Conservation (phyloP, 108 stramenopile genomes). For the Phaeodactylum tricornutum region DNA sequence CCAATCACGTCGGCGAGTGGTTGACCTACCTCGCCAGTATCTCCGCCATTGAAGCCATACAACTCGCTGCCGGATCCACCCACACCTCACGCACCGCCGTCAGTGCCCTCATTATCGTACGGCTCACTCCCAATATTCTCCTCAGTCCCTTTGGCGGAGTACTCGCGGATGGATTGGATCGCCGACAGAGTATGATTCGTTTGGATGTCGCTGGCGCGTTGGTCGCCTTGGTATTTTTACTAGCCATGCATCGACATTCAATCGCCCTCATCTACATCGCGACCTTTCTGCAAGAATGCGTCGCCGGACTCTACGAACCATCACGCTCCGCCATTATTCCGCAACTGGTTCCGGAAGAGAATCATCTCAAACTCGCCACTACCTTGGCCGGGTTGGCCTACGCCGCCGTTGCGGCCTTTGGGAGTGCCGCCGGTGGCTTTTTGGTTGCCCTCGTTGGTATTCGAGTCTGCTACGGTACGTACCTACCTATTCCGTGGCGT, state of each 20-base stretch:
- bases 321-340: conserved; percentile 39
- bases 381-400: conserved; percentile 47
- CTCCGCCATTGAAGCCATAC: conserved; percentile 20
- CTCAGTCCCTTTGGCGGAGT: conserved; percentile 50
- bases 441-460: conserved; percentile 34
- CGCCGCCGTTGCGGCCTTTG: conserved; percentile 51
- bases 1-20: conserved; percentile 60
- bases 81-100: conserved; percentile 27
- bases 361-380: conserved; percentile 45
- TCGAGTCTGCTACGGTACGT: conserved; percentile 37
- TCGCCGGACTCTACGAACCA: conserved; percentile 57
- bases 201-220: conserved; percentile 44
- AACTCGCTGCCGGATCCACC: conserved; percentile 4
- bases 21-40: conserved; percentile 34
- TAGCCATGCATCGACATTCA: conserved; percentile 31
- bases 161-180: conserved; percentile 54
- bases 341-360: conserved; percentile 38
- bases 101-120: conserved; percentile 43
- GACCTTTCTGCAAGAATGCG: conserved; percentile 34
- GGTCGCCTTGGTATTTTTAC: conserved; percentile 28
- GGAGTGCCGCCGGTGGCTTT: conserved; percentile 40
- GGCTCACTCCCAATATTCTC: conserved; percentile 52
- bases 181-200: conserved; percentile 37
- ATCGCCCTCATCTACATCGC: conserved; percentile 38
- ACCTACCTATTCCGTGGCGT: background rate